phyloP scores from a whole-genome alignment of 768 basidiomycete species.

The Xerocomus potaroensis region DNA sequence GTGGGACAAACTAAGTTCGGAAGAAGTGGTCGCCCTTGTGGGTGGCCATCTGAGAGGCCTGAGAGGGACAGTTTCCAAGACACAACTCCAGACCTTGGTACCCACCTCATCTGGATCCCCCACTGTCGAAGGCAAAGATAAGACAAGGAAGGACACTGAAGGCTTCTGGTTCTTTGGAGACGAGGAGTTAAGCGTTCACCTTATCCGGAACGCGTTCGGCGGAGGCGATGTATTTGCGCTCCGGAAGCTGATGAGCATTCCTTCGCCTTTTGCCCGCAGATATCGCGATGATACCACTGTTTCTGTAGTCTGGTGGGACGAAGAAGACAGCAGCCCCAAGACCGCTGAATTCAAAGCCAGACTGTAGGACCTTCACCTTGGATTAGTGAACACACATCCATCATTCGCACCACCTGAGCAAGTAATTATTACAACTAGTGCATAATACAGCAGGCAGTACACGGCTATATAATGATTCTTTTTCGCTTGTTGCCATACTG shows the following conservation, averaged over 20 bases:
- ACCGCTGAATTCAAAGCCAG: constrained; percentile 43
- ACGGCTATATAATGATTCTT: constrained; percentile 35
- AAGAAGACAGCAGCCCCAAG: constrained; percentile 41
- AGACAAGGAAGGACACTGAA: constrained; percentile 30
- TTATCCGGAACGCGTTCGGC: constrained; percentile 92
- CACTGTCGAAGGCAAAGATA: constrained; percentile 63
- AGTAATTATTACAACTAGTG: constrained; percentile 5
- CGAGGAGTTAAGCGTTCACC: constrained; percentile 72
- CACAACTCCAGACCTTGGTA: constrained; percentile 50
- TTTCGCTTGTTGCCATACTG: constrained; percentile 33
- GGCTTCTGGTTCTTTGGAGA: constrained; percentile 78
- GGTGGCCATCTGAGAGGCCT: constrained; percentile 75
- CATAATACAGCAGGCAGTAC: constrained; percentile 10
- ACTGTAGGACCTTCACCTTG: constrained; percentile 35
- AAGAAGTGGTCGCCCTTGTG: constrained; percentile 84
- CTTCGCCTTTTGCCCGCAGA: constrained; percentile 71
- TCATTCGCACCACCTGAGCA: not conserved
- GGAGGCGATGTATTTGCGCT: constrained; percentile 63
- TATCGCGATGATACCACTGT: constrained; percentile 85
- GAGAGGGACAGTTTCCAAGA: constrained; percentile 59
- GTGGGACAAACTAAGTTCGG: constrained; percentile 72
- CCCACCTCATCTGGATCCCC: constrained; percentile 48
- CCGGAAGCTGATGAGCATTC: constrained; percentile 69
- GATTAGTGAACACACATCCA: not conserved
- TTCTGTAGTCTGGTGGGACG: constrained; percentile 83